phyloP scores from a whole-genome alignment of 2,329 filamentous ascomycete genomes.

The Aspergillus oerlinghausenensis region DNA sequence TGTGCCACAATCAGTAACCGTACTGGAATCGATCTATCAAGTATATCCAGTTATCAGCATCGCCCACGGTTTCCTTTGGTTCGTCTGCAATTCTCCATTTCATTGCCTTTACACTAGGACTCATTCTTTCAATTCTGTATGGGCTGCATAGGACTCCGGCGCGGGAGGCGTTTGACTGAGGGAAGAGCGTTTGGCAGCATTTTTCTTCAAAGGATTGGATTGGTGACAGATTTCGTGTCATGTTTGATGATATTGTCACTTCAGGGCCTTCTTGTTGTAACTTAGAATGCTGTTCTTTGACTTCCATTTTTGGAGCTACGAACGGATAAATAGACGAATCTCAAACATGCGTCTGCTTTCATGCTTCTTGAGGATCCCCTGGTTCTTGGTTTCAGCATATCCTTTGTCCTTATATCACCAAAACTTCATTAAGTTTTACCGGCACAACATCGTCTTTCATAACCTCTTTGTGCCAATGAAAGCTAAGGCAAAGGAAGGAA shows the following conservation, averaged over 20 bases:
- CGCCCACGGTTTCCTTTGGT: conserved; percentile 5
- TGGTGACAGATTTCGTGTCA: not conserved
- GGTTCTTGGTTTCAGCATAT: conserved; percentile 4
- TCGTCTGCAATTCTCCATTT: conserved; percentile 2
- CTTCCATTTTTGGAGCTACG: not conserved
- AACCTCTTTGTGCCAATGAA: not conserved
- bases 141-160: conserved; percentile 16
- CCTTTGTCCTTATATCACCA: conserved; percentile 1
- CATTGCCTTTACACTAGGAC: conserved; percentile 7
- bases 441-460: not conserved
- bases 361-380: conserved; percentile 2
- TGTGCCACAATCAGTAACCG: conserved; percentile 11
- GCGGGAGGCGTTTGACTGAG: conserved; percentile 20
- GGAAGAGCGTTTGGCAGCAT: conserved; percentile 17
- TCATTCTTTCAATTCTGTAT: conserved; percentile 10
- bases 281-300: not conserved
- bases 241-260: not conserved
- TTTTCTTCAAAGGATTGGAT: conserved; percentile 10
- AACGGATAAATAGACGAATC: not conserved
- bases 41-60: conserved; percentile 9
- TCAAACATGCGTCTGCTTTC: not conserved
- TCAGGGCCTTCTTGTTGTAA: not conserved
- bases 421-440: not conserved
- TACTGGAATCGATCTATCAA: conserved; percentile 9
- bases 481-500: not conserved